A percentile compares a stretch with the other conserved stretches of the same genome.
Conservation (phyloP, 768 basidiomycete genomes). For the Lactarius akahatsu region DNA sequence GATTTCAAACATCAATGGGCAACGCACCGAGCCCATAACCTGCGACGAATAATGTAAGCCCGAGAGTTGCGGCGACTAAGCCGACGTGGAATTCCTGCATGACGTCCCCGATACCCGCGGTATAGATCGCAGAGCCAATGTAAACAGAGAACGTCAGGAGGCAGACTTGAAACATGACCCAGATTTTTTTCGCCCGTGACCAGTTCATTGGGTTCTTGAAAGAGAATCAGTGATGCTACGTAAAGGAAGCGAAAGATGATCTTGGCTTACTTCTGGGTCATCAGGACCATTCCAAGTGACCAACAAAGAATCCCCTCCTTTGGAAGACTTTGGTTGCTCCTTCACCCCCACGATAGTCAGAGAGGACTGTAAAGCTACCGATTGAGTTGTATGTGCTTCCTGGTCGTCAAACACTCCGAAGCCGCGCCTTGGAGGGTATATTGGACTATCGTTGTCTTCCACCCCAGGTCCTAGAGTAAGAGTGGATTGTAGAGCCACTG, state of each 20-base stretch:
- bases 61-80: slow-evolving; percentile 34
- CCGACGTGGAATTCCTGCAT: slow-evolving; percentile 34
- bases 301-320: slow-evolving; percentile 25
- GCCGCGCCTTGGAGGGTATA: background rate
- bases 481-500: background rate
- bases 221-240: background rate
- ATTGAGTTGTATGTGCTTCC: background rate
- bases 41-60: slow-evolving; percentile 34
- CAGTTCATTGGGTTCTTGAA: slow-evolving; percentile 32
- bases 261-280: slow-evolving; percentile 25
- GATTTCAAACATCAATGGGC: background rate
- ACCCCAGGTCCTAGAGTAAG: background rate
- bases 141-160: slow-evolving; percentile 39
- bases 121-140: slow-evolving; percentile 39
- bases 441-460: slow-evolving; percentile 14
- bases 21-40: slow-evolving; percentile 31
- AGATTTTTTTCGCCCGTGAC: slow-evolving; percentile 34
- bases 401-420: slow-evolving; percentile 3
- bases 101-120: slow-evolving; percentile 34
- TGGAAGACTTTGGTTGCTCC: background rate
- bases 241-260: background rate
- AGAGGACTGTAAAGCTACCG: background rate
- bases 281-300: slow-evolving; percentile 34
- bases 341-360: background rate
- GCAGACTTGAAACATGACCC: slow-evolving; percentile 37